These are phyloP conservation scores for Sclerotinia nivalis DNA, from an alignment of 2,329 filamentous ascomycete genomes.

Conservation along the genomic window DNA sequence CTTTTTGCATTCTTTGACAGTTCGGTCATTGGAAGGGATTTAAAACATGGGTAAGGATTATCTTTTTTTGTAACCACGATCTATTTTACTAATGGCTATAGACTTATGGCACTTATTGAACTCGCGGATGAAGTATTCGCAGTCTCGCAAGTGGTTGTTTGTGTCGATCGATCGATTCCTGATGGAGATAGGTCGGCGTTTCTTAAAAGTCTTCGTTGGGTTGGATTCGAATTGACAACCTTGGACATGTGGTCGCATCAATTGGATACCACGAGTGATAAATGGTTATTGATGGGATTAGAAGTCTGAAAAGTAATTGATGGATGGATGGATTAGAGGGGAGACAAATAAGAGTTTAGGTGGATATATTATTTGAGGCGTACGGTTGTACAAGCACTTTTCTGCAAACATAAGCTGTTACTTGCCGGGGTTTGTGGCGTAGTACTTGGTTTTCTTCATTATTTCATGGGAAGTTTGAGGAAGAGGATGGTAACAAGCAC, in stretches of 20 bases:
- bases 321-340: background rate
- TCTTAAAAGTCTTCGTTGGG: slow-evolving; percentile 86
- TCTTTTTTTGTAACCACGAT: slow-evolving; percentile 11
- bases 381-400: slow-evolving; percentile 10
- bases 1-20: slow-evolving; percentile 88
- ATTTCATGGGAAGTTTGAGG: background rate
- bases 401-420: slow-evolving; percentile 13
- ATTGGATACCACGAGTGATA: slow-evolving; percentile 67
- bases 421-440: slow-evolving; percentile 19
- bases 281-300: slow-evolving; percentile 88
- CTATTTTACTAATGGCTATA: slow-evolving; percentile 45
- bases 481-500: background rate
- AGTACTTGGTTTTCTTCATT: background rate
- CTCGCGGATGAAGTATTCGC: slow-evolving; percentile 74
- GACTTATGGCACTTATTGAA: slow-evolving; percentile 87
- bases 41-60: slow-evolving; percentile 77
- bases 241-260: slow-evolving; percentile 72
- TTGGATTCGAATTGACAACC: slow-evolving; percentile 82
- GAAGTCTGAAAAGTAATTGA: slow-evolving; percentile 60
- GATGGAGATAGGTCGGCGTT: slow-evolving; percentile 64
- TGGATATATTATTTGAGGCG: slow-evolving; percentile 9
- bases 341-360: background rate
- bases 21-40: slow-evolving; percentile 68
- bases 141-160: slow-evolving; percentile 77
- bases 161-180: slow-evolving; percentile 71